A percentile compares a stretch with the other conserved stretches of the same genome.
These are phyloP conservation scores for Fusarium floridanum DNA, from an alignment of 2,329 filamentous ascomycete genomes.

Conservation along the genomic window DNA sequence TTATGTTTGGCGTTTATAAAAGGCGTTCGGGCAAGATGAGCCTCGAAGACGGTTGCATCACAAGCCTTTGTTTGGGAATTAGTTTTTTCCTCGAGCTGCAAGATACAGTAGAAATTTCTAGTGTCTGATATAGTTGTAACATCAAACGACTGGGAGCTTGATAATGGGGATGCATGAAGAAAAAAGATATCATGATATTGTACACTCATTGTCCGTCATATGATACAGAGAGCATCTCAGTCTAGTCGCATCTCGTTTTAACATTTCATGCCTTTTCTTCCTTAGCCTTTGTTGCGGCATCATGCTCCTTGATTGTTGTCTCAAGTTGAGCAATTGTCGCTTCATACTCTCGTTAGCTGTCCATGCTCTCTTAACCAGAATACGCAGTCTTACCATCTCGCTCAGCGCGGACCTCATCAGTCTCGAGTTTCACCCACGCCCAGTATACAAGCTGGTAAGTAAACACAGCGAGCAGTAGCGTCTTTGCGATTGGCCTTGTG, in stretches of 20 bases:
- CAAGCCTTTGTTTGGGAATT: neutral
- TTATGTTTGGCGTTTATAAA: slow-evolving; percentile 26
- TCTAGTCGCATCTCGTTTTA: neutral
- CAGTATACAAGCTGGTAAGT: slow-evolving; percentile 85
- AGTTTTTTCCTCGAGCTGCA: neutral
- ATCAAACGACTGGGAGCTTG: neutral
- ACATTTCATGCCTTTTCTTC: slow-evolving; percentile 28
- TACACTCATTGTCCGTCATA: neutral
- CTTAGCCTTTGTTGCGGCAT: slow-evolving; percentile 42
- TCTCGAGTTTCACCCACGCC: slow-evolving; percentile 80
- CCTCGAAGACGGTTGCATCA: slow-evolving; percentile 5
- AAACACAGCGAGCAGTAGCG: slow-evolving; percentile 79
- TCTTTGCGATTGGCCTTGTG: slow-evolving; percentile 79
- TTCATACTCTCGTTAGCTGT: slow-evolving; percentile 23
- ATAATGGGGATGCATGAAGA: neutral
- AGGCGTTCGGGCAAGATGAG: slow-evolving; percentile 10
- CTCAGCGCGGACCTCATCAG: slow-evolving; percentile 73
- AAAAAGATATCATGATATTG: neutral
- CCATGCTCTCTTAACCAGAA: slow-evolving; percentile 14
- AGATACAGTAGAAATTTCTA: neutral
- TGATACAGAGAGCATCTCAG: neutral
- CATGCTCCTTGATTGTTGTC: slow-evolving; percentile 53
- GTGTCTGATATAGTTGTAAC: neutral
- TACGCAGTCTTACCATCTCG: slow-evolving; percentile 64
- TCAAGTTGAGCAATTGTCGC: slow-evolving; percentile 55